Evolutionary conservation across 768 basidiomycete species (phyloP).

Genomic region (Plicaturopsis crispa): DNA sequence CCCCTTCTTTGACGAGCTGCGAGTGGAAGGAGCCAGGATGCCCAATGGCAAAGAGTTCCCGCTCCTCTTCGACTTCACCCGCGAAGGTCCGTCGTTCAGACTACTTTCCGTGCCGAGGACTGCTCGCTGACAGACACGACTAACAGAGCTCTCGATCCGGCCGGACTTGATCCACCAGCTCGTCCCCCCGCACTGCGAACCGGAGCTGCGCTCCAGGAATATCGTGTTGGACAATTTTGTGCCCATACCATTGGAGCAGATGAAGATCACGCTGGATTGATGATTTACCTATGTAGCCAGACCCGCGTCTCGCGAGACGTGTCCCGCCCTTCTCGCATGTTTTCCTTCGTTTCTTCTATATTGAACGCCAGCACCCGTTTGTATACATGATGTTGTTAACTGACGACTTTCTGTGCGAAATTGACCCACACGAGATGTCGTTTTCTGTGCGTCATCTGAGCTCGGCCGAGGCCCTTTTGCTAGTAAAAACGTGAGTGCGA

Average conservation of each 20-base stretch:
- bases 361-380: constrained; percentile 5
- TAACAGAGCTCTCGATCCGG: constrained; percentile 85
- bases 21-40: constrained; percentile 86
- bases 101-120: neutral
- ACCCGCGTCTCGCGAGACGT: constrained; percentile 4
- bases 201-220: constrained; percentile 78
- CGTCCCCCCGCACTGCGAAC: constrained; percentile 85
- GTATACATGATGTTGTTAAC: constrained; percentile 9
- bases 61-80: constrained; percentile 88
- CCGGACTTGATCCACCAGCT: constrained; percentile 91
- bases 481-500: too few relatives aligned
- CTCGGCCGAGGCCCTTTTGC: too few relatives aligned
- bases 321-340: constrained; percentile 4
- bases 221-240: constrained; percentile 88
- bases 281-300: constrained; percentile 9
- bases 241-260: constrained; percentile 95
- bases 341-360: constrained; percentile 3
- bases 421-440: too few relatives aligned
- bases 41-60: constrained; percentile 97
- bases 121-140: constrained; percentile 5
- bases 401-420: too few relatives aligned
- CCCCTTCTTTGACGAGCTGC: constrained; percentile 95
- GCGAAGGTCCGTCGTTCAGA: constrained; percentile 65
- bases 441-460: too few relatives aligned
- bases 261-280: constrained; percentile 92